Evolutionary conservation across 768 basidiomycete genomes (phyloP).

Genomic region (Tricholoma hemisulphureum): DNA sequence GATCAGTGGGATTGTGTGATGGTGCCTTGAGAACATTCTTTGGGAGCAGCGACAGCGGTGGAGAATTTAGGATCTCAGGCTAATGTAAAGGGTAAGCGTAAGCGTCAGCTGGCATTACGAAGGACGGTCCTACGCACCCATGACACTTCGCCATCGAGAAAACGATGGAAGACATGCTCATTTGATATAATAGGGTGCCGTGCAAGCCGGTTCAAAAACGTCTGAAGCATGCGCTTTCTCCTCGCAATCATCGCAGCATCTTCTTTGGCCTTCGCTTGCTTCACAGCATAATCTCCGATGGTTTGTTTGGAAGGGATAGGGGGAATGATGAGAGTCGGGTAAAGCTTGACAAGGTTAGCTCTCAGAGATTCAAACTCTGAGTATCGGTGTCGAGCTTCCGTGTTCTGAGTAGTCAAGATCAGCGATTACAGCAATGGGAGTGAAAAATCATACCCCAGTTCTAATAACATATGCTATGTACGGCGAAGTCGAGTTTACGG

Average conservation of each 20-base stretch:
- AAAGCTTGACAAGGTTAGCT: conserved; percentile 76
- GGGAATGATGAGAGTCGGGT: conserved; percentile 95
- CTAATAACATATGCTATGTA: conserved; percentile 95
- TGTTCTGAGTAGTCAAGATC: conserved; percentile 47
- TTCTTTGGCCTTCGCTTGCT: conserved; percentile 95
- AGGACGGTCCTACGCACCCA: conserved; percentile 60
- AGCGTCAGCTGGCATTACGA: neutral
- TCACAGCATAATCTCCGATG: conserved; percentile 94
- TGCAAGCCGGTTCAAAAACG: conserved; percentile 87
- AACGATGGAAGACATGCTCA: conserved; percentile 94
- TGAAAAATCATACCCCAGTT: conserved; percentile 61
- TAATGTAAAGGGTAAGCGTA: conserved; percentile 29
- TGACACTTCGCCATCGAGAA: conserved; percentile 92
- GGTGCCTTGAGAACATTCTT: conserved; percentile 97
- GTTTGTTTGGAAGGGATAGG: conserved; percentile 98
- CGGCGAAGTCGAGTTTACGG: conserved; percentile 78
- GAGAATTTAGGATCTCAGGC: conserved; percentile 91
- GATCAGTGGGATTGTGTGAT: conserved; percentile 90
- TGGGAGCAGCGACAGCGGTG: conserved; percentile 85
- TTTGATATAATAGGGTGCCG: conserved; percentile 94
- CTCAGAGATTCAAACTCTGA: conserved; percentile 97
- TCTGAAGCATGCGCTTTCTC: conserved; percentile 92
- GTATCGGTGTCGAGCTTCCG: conserved; percentile 86
- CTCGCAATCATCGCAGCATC: conserved; percentile 89
- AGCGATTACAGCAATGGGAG: conserved; percentile 5